Evolutionary conservation across 2,329 filamentous ascomycete species (phyloP), one percentile per base, ranked within the genome.

Genomic region (Chaetomiaceae sp.): DNA sequence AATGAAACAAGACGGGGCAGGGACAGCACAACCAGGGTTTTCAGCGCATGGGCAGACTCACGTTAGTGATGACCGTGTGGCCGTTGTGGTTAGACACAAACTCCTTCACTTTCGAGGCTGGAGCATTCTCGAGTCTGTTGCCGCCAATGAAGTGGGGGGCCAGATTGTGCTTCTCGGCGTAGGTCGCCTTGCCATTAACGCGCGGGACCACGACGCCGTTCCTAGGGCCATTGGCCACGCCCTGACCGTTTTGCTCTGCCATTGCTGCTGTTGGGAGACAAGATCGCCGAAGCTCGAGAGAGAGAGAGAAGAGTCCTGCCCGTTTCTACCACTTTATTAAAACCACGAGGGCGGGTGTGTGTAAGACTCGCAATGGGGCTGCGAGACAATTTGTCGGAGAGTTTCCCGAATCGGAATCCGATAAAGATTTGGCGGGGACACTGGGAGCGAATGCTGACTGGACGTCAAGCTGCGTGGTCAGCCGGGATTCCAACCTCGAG

Each of bases 31-130:
- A 10, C 25, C 25, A 6, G 25, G 25, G 25, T 7, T 7, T 27
- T 3, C 6, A 27, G 25, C 25, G 2, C 25, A 7, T 6, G 25
- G 10, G 27, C 13, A 21, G 16, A 70, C 89, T 78, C 72, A 97
- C 93, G 69, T 91, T 97, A 65, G 89, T 96, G 68, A 99, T 99
- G 70, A 97, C 92, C 17, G 93, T 97, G 78, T 99, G 93, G 55
- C 93, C 93, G 65, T 91, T 88, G 70, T 95, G 79, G 54, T 80
- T 77, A 46, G 87, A 82, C 42, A 99, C 92, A 73, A 97, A 99
- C 71, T 99, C 92, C 79, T 96, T 97, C 56, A 99, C 89, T 65
- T 85, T 86, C 69, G 91, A 86, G 33, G 90, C 81, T 39, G 87
- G 73, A 44, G 93, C 93, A 67, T 86, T 86, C 58, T 83, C 83